Percentiles rank a stretch among this genome's conserved stretches.
Conservation (phyloP, 257 asterid genomes). For the Nicotiana benthamiana region DNA sequence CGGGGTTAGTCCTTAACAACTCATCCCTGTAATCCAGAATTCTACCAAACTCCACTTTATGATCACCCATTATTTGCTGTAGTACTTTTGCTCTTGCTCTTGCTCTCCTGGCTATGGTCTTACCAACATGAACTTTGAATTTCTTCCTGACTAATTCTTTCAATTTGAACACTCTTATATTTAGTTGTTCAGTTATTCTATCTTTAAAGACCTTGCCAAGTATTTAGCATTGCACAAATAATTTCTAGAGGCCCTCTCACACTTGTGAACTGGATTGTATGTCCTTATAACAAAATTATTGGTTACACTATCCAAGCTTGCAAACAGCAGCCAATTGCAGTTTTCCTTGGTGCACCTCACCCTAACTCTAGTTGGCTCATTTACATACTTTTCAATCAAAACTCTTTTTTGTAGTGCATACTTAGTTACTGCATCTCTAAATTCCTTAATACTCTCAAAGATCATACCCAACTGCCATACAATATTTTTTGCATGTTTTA, state of each 20-base stretch:
- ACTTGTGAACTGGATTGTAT: background rate
- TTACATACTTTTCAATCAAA: background rate
- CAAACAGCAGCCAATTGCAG: background rate
- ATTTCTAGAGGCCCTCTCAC: background rate
- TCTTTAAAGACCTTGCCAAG: background rate
- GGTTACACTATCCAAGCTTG: rapidly evolving
- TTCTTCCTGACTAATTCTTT: background rate
- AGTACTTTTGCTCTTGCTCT: background rate
- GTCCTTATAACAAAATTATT: background rate
- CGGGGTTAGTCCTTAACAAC: background rate
- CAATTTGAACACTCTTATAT: background rate
- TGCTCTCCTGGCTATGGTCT: too few relatives aligned
- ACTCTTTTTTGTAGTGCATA: background rate
- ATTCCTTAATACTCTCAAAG: too few relatives aligned
- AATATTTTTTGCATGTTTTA: too few relatives aligned
- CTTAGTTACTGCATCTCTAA: too few relatives aligned
- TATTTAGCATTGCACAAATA: background rate
- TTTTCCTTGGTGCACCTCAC: background rate
- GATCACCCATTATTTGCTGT: background rate
- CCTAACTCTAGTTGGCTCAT: background rate
- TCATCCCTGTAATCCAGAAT: background rate
- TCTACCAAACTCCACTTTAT: background rate
- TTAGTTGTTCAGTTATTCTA: background rate
- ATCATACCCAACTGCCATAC: too few relatives aligned
- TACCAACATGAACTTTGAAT: background rate